Percentiles rank a stretch among this genome's conserved stretches.
Evolutionary conservation across 768 basidiomycete species (phyloP).

Genomic region (Phaeotremella fagi): DNA sequence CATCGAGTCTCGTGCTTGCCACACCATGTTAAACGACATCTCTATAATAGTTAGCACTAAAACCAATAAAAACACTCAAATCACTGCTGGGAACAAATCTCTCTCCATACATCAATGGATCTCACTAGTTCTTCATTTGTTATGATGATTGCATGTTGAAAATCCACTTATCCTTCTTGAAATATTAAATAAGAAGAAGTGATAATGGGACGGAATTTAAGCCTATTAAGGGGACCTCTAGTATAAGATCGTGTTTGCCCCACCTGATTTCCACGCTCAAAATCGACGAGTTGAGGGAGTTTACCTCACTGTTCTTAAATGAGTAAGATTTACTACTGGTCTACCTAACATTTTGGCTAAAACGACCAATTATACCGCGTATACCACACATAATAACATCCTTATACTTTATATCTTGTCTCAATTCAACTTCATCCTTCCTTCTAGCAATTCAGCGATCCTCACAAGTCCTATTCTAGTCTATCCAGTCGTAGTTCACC

Average conservation of each 20-base stretch:
- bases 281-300: slow-evolving; percentile 26
- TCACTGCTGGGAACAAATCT: background rate
- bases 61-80: too few relatives aligned
- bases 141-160: background rate
- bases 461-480: too few relatives aligned
- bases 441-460: too few relatives aligned
- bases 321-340: slow-evolving; percentile 14
- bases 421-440: too few relatives aligned
- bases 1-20: too few relatives aligned
- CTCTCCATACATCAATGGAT: background rate
- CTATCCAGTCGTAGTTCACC: too few relatives aligned
- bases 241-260: slow-evolving; percentile 2
- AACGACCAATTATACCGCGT: slow-evolving; percentile 6
- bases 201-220: slow-evolving; percentile 11
- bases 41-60: too few relatives aligned
- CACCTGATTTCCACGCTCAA: slow-evolving; percentile 19
- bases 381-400: slow-evolving; percentile 16
- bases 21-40: too few relatives aligned
- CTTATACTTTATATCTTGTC: too few relatives aligned
- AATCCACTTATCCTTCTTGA: background rate
- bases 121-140: background rate
- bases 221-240: background rate
- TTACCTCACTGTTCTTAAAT: slow-evolving; percentile 15
- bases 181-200: background rate
- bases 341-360: slow-evolving; percentile 22